Percentiles rank a stretch among this genome's conserved stretches.
Evolutionary conservation across 805 yeast species (phyloP).

Genomic region (Blastobotrys terrestris): DNA sequence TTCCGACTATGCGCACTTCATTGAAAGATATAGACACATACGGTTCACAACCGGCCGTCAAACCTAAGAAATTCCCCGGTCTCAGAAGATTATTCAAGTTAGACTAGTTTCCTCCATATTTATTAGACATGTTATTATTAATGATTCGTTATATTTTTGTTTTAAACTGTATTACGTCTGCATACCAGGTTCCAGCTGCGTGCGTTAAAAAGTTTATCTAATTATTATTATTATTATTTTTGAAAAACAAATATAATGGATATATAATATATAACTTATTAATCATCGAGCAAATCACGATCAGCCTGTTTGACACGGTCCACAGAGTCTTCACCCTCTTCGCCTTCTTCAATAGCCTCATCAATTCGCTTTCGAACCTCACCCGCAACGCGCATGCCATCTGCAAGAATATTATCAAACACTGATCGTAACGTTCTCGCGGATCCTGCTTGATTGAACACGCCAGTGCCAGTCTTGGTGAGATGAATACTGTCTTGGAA

Average conservation of each 20-base stretch:
- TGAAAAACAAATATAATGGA: too few species aligned
- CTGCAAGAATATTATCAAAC: conserved; percentile 86
- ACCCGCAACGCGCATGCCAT: conserved; percentile 85
- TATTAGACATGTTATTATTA: neutral
- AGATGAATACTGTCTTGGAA: conserved; percentile 64
- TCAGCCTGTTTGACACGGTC: conserved; percentile 27
- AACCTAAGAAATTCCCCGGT: conserved; percentile 21
- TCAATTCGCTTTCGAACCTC: conserved; percentile 88
- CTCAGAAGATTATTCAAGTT: conserved; percentile 18
- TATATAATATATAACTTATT: conserved; percentile 4
- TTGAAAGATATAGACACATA: conserved; percentile 1
- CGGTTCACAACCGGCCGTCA: conserved; percentile 7
- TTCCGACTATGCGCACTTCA: neutral
- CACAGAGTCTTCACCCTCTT: conserved; percentile 27
- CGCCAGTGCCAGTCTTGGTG: conserved; percentile 21
- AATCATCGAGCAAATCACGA: conserved; percentile 29
- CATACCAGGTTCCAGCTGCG: too few species aligned
- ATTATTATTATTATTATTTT: too few species aligned
- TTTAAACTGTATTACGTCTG: too few species aligned
- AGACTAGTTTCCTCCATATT: conserved; percentile 1
- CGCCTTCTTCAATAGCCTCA: conserved; percentile 25
- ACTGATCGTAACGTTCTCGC: conserved; percentile 55
- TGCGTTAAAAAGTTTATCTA: too few species aligned
- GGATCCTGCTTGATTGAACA: conserved; percentile 31
- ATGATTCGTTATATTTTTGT: too few species aligned